Conservation (phyloP, 352 stramenopile genomes). For the Thalassiosira livingstoniorum region DNA sequence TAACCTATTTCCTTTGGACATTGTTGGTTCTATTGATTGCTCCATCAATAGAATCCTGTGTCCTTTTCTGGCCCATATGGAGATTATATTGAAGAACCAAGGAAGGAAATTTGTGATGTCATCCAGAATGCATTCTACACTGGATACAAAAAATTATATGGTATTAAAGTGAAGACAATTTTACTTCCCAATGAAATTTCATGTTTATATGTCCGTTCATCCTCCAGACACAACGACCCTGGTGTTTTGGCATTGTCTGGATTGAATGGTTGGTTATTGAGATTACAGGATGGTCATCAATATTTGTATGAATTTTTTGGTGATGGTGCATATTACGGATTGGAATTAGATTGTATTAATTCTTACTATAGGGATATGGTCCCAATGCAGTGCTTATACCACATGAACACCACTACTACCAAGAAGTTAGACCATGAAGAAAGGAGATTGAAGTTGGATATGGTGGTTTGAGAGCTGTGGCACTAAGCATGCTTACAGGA, state of each 20-base stretch:
- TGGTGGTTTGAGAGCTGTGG: too few relatives aligned
- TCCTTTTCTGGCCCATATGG: constrained; percentile 4
- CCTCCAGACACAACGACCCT: too few relatives aligned
- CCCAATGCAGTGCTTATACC: too few relatives aligned
- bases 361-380: too few relatives aligned
- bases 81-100: neutral
- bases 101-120: neutral
- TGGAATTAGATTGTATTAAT: too few relatives aligned
- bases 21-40: constrained; percentile 3
- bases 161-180: neutral
- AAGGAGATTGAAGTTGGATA: too few relatives aligned
- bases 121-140: neutral
- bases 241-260: neutral
- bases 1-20: neutral
- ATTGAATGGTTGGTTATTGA: neutral
- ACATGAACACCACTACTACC: too few relatives aligned
- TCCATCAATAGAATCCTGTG: neutral
- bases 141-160: constrained; percentile 7
- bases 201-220: neutral
- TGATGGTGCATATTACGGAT: too few relatives aligned
- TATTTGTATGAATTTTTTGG: too few relatives aligned
- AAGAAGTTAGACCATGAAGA: too few relatives aligned
- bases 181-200: constrained; percentile 6
- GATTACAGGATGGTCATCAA: neutral
- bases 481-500: too few relatives aligned